phyloP scores from a whole-genome alignment of 768 basidiomycete genomes.

The Hygrocybe punicea region DNA sequence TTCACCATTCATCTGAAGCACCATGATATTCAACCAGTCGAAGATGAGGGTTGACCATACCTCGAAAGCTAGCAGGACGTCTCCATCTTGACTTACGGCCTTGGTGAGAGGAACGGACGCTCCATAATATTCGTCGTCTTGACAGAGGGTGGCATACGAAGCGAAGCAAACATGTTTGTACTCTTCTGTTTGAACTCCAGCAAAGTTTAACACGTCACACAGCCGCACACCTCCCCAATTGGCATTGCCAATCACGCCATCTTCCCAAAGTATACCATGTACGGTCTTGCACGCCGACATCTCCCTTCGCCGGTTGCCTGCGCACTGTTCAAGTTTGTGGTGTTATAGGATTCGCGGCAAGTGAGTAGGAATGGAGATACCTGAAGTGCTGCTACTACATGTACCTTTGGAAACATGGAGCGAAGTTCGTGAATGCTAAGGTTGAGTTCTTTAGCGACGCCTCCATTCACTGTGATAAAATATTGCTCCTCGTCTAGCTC shows the following conservation, averaged over 20 bases:
- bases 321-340: conserved; percentile 47
- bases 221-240: conserved; percentile 62
- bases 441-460: conserved; percentile 29
- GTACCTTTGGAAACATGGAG: conserved; percentile 36
- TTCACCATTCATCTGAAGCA: conserved; percentile 59
- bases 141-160: conserved; percentile 56
- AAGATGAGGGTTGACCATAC: conserved; percentile 26
- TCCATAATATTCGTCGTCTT: conserved; percentile 62
- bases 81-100: conserved; percentile 44
- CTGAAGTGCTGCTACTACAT: conserved; percentile 55
- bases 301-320: conserved; percentile 64
- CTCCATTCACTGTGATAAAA: conserved; percentile 38
- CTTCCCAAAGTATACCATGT: conserved; percentile 59
- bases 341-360: conserved; percentile 3
- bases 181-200: conserved; percentile 35
- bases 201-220: conserved; percentile 50
- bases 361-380: conserved; percentile 29
- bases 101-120: conserved; percentile 57
- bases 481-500: conserved; percentile 49
- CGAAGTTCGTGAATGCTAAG: conserved; percentile 42
- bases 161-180: conserved; percentile 56
- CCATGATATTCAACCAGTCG: not conserved
- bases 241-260: conserved; percentile 68
- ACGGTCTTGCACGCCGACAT: conserved; percentile 59
- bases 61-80: conserved; percentile 62